Percentiles rank a stretch among this genome's conserved stretches.
Evolutionary conservation across 495 filamentous ascomycete genomes (phyloP).

Genomic region (Trichoderma orchidacearum): DNA sequence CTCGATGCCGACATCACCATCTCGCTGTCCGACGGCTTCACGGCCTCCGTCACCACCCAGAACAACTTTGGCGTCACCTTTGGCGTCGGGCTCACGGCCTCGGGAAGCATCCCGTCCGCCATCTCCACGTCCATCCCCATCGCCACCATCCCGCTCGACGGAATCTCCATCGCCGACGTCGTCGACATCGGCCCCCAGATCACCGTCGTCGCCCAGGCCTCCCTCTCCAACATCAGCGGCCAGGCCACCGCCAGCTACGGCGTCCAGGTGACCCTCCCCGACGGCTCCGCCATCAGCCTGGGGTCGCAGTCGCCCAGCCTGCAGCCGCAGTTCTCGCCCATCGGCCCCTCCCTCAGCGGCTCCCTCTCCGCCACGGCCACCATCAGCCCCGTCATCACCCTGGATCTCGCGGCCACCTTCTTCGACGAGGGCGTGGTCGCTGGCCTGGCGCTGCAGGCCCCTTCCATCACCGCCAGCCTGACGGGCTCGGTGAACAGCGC

Average conservation of each 20-base stretch:
- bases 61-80: background rate
- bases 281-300: background rate
- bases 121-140: background rate
- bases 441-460: background rate
- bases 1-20: slow-evolving; percentile 1
- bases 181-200: background rate
- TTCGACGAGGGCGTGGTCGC: background rate
- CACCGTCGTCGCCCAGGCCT: background rate
- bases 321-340: background rate
- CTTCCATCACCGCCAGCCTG: background rate
- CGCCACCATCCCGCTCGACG: background rate
- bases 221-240: background rate
- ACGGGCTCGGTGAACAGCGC: background rate
- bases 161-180: background rate
- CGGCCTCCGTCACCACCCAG: background rate
- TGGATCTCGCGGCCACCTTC: background rate
- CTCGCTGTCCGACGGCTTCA: background rate
- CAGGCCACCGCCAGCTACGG: background rate
- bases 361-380: background rate
- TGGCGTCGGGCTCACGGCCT: background rate
- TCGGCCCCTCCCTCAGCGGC: background rate
- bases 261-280: background rate
- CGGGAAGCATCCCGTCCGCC: background rate
- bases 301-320: background rate
- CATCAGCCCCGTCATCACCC: background rate